A percentile compares a stretch with the other conserved stretches of the same genome.
Evolutionary conservation across 2,329 filamentous ascomycete species (phyloP).

Genomic region (Knufia petricola): DNA sequence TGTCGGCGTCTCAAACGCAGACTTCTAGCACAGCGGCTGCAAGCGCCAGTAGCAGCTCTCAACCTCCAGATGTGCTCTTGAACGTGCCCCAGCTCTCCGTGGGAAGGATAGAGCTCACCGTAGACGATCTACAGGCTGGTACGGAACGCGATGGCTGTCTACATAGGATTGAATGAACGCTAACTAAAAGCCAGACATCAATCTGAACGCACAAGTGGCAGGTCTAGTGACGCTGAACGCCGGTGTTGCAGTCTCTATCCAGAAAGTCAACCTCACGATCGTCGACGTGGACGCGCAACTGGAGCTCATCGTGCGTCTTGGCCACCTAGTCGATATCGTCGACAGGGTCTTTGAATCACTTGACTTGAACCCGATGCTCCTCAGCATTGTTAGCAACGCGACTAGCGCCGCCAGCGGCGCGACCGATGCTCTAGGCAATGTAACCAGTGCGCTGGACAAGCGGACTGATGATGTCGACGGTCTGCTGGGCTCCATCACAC

Average conservation of each 20-base stretch:
- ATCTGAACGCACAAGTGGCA: slow-evolving; percentile 51
- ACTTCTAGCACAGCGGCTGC: too few species aligned
- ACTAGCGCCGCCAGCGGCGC: slow-evolving; percentile 48
- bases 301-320: slow-evolving; percentile 50
- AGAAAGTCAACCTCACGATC: slow-evolving; percentile 53
- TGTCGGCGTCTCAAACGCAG: too few species aligned
- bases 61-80: slow-evolving; percentile 46
- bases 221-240: slow-evolving; percentile 46
- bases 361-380: slow-evolving; percentile 52
- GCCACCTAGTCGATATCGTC: slow-evolving; percentile 52
- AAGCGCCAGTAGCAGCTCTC: too few species aligned
- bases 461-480: slow-evolving; percentile 51
- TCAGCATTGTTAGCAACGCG: slow-evolving; percentile 36
- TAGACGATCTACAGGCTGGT: slow-evolving; percentile 50
- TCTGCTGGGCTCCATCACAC: slow-evolving; percentile 49
- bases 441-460: too few species aligned
- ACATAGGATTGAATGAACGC: too few species aligned
- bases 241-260: slow-evolving; percentile 37
- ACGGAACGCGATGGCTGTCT: too few species aligned
- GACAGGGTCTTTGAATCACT: slow-evolving; percentile 51
- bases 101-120: slow-evolving; percentile 49
- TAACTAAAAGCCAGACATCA: slow-evolving; percentile 43
- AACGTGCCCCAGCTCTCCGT: slow-evolving; percentile 50
- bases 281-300: slow-evolving; percentile 50
- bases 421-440: slow-evolving; percentile 42